Conservation (phyloP, 495 filamentous ascomycete species). For the Mycothermus thermophilus region DNA sequence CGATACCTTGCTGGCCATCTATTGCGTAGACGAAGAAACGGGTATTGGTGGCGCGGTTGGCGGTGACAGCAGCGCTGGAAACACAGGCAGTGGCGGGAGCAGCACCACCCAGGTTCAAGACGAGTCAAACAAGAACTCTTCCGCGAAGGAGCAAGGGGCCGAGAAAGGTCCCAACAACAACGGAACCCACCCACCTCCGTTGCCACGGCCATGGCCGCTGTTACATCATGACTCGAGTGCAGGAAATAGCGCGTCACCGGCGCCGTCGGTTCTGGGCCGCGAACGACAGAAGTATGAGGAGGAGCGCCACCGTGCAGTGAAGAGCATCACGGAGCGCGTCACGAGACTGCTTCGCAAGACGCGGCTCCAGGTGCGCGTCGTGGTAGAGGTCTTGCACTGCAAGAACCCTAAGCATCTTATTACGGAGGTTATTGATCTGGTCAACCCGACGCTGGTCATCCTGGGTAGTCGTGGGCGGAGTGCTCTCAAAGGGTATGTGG, state of each 20-base stretch:
- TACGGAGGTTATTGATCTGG: slow-evolving; percentile 79
- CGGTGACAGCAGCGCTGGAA: too few species aligned
- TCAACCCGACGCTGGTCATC: slow-evolving; percentile 86
- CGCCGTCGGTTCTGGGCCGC: slow-evolving; percentile 21
- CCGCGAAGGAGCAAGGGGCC: slow-evolving; percentile 6
- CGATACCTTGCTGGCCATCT: slow-evolving; percentile 84
- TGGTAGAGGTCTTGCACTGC: slow-evolving; percentile 95
- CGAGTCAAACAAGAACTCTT: slow-evolving; percentile 23
- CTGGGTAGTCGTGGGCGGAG: slow-evolving; percentile 80
- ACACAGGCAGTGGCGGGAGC: too few species aligned
- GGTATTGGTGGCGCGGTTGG: slow-evolving; percentile 32
- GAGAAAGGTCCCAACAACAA: too few species aligned
- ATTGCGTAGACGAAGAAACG: slow-evolving; percentile 76
- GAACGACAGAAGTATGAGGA: slow-evolving; percentile 48
- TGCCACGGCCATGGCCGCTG: too few species aligned
- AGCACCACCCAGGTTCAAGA: slow-evolving; percentile 29
- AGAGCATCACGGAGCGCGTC: slow-evolving; percentile 64
- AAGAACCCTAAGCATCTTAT: slow-evolving; percentile 83
- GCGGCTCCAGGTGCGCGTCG: slow-evolving; percentile 73
- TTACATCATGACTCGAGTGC: slow-evolving; percentile 7
- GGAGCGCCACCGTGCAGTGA: slow-evolving; percentile 61
- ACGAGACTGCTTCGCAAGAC: slow-evolving; percentile 79
- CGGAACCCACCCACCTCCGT: too few species aligned
- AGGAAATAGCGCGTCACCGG: slow-evolving; percentile 22
- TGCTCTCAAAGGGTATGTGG: slow-evolving; percentile 86